These are phyloP conservation scores for Geotrichum armillariae DNA, from an alignment of 1,139 yeast species.

Conservation along the genomic window DNA sequence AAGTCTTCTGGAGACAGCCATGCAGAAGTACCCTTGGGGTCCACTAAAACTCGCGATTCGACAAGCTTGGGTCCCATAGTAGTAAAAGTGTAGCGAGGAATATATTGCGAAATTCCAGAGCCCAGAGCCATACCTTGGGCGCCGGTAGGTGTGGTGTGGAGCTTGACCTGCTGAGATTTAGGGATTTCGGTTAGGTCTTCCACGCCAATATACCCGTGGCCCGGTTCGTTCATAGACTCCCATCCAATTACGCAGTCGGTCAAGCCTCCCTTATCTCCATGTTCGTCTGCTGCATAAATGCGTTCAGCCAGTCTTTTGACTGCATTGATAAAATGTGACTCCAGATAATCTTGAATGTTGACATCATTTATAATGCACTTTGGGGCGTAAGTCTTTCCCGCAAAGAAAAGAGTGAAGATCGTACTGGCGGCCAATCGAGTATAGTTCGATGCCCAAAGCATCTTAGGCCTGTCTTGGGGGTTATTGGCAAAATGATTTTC, in stretches of 20 bases:
- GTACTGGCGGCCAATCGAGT: constrained; percentile 69
- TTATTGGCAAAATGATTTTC: constrained; percentile 48
- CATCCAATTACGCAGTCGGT: constrained; percentile 62
- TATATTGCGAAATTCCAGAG: constrained; percentile 64
- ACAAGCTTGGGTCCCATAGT: constrained; percentile 61
- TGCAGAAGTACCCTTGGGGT: constrained; percentile 64
- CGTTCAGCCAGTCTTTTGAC: constrained; percentile 54
- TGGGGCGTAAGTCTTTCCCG: constrained; percentile 70
- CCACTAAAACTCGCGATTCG: constrained; percentile 52
- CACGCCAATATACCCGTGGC: constrained; percentile 39
- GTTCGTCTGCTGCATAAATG: constrained; percentile 51
- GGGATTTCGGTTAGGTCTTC: constrained; percentile 33
- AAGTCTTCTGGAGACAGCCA: constrained; percentile 53
- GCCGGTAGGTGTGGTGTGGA: constrained; percentile 37
- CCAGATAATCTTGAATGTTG: constrained; percentile 78
- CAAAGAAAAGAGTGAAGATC: constrained; percentile 83
- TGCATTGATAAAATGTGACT: constrained; percentile 59
- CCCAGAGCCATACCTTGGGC: constrained; percentile 50
- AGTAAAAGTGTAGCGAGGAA: constrained; percentile 65
- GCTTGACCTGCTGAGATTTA: constrained; percentile 32
- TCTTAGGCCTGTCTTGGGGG: constrained; percentile 51
- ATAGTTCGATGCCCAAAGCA: constrained; percentile 92
- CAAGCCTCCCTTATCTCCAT: constrained; percentile 48
- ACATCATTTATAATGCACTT: constrained; percentile 65
- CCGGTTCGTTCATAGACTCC: constrained; percentile 90